These are phyloP conservation scores for Aspergillus sp. DNA, from an alignment of 2,329 filamentous ascomycete species.

Conservation along the genomic window DNA sequence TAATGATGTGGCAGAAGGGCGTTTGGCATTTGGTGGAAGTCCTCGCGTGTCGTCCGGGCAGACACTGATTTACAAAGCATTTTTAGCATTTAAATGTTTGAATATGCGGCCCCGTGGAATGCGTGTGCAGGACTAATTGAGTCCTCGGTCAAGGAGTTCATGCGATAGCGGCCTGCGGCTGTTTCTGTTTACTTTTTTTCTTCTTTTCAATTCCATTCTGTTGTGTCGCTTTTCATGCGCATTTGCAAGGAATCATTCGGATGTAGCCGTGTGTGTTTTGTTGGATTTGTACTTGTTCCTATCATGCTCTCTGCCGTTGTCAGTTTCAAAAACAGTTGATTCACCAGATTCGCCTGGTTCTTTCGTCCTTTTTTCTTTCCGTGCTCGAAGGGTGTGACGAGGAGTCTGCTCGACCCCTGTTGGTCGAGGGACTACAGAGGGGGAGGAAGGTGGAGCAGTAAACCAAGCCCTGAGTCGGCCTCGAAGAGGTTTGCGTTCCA, in stretches of 20 bases:
- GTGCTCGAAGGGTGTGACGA: background rate
- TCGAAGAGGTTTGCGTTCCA: background rate
- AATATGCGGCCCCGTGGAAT: constrained; percentile 16
- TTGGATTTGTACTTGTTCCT: constrained; percentile 11
- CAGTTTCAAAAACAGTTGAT: constrained; percentile 12
- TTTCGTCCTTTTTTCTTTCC: background rate
- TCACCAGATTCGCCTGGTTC: constrained; percentile 1
- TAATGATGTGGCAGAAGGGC: constrained; percentile 21
- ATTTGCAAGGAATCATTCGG: constrained; percentile 8
- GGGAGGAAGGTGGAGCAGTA: background rate
- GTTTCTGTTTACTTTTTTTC: constrained; percentile 12
- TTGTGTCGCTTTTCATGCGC: background rate
- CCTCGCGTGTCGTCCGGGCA: constrained; percentile 13
- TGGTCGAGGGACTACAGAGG: background rate
- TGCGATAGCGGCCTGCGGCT: constrained; percentile 19
- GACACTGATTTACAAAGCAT: constrained; percentile 17
- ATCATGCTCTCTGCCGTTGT: constrained; percentile 1
- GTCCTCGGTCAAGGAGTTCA: constrained; percentile 23
- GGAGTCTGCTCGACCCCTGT: background rate
- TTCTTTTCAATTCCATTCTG: background rate
- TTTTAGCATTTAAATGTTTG: constrained; percentile 24
- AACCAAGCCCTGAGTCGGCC: background rate
- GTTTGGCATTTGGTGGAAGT: constrained; percentile 21
- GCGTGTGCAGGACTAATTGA: constrained; percentile 13
- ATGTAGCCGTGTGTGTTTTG: constrained; percentile 10